phyloP scores from a whole-genome alignment of 805 yeast genomes.

The Hanseniaspora guilliermondii region DNA sequence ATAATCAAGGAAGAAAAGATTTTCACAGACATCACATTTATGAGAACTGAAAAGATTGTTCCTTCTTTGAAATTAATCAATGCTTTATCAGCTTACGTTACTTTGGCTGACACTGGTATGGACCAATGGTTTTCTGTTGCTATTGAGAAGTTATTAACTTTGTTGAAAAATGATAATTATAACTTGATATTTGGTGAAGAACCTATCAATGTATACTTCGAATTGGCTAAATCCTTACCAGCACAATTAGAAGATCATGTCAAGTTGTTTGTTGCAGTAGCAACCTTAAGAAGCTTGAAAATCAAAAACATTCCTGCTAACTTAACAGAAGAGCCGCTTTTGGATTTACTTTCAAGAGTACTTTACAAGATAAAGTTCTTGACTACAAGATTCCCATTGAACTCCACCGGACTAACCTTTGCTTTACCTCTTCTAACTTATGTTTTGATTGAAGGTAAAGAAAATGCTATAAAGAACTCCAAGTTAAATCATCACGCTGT shows the following conservation, averaged over 20 bases:
- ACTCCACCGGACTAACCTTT: slow-evolving; percentile 55
- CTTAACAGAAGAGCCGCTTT: slow-evolving; percentile 39
- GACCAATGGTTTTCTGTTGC: slow-evolving; percentile 63
- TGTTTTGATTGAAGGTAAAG: slow-evolving; percentile 56
- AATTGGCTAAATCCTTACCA: slow-evolving; percentile 41
- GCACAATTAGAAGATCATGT: slow-evolving; percentile 37
- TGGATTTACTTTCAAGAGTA: slow-evolving; percentile 48
- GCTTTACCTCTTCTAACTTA: slow-evolving; percentile 60
- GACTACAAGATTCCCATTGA: slow-evolving; percentile 61
- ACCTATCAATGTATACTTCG: slow-evolving; percentile 41
- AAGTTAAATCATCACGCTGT: slow-evolving; percentile 26
- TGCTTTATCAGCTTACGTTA: slow-evolving; percentile 40
- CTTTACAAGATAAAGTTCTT: slow-evolving; percentile 64
- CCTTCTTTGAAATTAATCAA: slow-evolving; percentile 42
- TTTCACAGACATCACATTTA: slow-evolving; percentile 35
- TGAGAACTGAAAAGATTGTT: slow-evolving; percentile 29
- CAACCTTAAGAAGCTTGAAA: slow-evolving; percentile 48
- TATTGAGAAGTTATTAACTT: slow-evolving; percentile 35
- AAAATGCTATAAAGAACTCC: slow-evolving; percentile 40
- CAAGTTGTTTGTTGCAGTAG: slow-evolving; percentile 50
- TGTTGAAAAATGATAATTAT: slow-evolving; percentile 31
- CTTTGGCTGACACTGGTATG: slow-evolving; percentile 50
- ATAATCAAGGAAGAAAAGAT: slow-evolving; percentile 47
- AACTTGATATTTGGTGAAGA: slow-evolving; percentile 31
- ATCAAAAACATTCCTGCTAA: slow-evolving; percentile 36